Evolutionary conservation across 2,329 filamentous ascomycete genomes (phyloP).

Genomic region (Boeremia lycopersici): DNA sequence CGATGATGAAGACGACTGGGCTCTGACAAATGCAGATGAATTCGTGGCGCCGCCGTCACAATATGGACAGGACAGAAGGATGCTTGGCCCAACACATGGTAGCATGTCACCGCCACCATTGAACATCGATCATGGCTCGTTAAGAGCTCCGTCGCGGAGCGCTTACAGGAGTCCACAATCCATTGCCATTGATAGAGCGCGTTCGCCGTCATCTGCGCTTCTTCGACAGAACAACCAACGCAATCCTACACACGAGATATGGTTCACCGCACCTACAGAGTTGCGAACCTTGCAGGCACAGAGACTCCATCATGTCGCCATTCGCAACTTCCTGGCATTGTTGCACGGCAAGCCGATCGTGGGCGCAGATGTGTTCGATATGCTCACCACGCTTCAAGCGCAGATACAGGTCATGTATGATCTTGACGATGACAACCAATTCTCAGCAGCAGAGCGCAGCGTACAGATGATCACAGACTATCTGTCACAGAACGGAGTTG

Average conservation of each 20-base stretch:
- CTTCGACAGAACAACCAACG: slow-evolving; percentile 15
- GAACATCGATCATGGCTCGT: slow-evolving; percentile 30
- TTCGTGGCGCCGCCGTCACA: slow-evolving; percentile 22
- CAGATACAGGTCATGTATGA: slow-evolving; percentile 63
- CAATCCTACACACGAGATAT: slow-evolving; percentile 58
- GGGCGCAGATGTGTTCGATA: slow-evolving; percentile 67
- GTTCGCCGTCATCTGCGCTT: slow-evolving; percentile 21
- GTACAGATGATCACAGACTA: slow-evolving; percentile 67
- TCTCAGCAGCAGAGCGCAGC: slow-evolving; percentile 51
- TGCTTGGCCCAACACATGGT: slow-evolving; percentile 34
- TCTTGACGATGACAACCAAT: slow-evolving; percentile 45
- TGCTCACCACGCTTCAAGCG: slow-evolving; percentile 65
- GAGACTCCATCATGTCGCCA: slow-evolving; percentile 67
- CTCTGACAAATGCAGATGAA: slow-evolving; percentile 29
- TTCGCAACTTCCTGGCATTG: slow-evolving; percentile 71
- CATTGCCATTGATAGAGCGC: slow-evolving; percentile 21
- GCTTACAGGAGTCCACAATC: background rate
- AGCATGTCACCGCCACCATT: slow-evolving; percentile 38
- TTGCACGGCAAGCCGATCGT: slow-evolving; percentile 69
- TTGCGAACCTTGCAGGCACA: slow-evolving; percentile 54
- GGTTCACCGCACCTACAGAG: slow-evolving; percentile 63
- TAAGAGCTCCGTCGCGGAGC: slow-evolving; percentile 1
- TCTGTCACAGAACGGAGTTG: slow-evolving; percentile 63
- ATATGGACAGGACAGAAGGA: slow-evolving; percentile 28
- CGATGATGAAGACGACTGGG: slow-evolving; percentile 42